Evolutionary conservation across 2,329 filamentous ascomycete genomes (phyloP).

Genomic region (Metarhizium brunneum): DNA sequence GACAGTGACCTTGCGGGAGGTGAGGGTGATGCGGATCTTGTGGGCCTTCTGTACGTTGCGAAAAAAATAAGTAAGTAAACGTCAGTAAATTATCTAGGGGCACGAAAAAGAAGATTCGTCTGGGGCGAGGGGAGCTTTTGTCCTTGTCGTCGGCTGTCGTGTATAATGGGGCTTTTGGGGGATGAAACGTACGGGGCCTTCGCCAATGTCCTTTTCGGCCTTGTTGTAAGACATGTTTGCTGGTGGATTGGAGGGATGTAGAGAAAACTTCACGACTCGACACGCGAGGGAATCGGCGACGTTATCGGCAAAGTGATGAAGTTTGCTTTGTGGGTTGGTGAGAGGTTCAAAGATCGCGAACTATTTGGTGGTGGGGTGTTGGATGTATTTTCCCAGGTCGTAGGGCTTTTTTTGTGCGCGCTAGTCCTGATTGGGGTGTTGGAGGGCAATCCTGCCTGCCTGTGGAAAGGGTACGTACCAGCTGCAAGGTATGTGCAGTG

Average conservation of each 20-base stretch:
- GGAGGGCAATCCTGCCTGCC: too few relatives aligned
- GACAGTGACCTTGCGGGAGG: constrained; percentile 85
- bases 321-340: constrained; percentile 14
- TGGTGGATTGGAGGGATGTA: constrained; percentile 18
- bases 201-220: constrained; percentile 86
- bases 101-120: too few relatives aligned
- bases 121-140: background rate
- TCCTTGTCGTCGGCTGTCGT: too few relatives aligned
- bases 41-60: constrained; percentile 62
- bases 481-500: background rate
- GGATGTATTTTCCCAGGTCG: background rate
- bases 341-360: background rate
- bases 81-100: too few relatives aligned
- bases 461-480: background rate
- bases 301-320: constrained; percentile 77
- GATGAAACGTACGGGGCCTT: constrained; percentile 60
- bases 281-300: constrained; percentile 34
- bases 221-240: constrained; percentile 85
- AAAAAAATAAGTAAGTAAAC: too few relatives aligned
- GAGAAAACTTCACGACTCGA: constrained; percentile 68
- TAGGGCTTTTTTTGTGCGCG: constrained; percentile 12
- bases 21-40: constrained; percentile 97
- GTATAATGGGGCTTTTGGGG: background rate
- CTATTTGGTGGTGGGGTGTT: constrained; percentile 11
- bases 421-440: constrained; percentile 8